These are phyloP conservation scores for Fusarium hainanense DNA, from an alignment of 2,329 filamentous ascomycete species.

Conservation along the genomic window DNA sequence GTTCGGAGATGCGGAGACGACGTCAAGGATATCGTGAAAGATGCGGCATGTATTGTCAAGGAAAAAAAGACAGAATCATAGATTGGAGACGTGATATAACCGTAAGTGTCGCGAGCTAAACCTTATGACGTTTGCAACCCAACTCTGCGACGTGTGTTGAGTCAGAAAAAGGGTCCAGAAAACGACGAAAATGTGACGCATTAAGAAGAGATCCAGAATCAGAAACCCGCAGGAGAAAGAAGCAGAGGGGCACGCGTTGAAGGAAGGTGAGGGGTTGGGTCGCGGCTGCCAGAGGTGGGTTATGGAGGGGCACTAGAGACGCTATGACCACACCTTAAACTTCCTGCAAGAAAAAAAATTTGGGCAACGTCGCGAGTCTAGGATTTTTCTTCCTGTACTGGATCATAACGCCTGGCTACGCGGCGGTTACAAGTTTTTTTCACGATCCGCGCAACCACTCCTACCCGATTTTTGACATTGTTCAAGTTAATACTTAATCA, in stretches of 20 bases:
- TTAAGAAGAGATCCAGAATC: conserved; percentile 23
- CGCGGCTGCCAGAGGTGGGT: conserved; percentile 34
- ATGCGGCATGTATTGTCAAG: neutral
- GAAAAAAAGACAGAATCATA: conserved; percentile 6
- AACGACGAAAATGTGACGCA: conserved; percentile 34
- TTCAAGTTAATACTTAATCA: neutral
- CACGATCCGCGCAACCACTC: conserved; percentile 10
- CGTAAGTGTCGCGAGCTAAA: neutral
- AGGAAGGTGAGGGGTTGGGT: conserved; percentile 31
- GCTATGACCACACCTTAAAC: conserved; percentile 52
- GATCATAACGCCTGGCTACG: conserved; percentile 45
- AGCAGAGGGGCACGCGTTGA: conserved; percentile 24
- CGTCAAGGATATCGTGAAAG: conserved; percentile 8
- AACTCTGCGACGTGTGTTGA: conserved; percentile 7
- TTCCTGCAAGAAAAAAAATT: conserved; percentile 48
- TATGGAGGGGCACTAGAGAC: conserved; percentile 47
- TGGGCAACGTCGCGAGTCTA: conserved; percentile 45
- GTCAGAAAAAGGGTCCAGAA: conserved; percentile 11
- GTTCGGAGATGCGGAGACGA: conserved; percentile 35
- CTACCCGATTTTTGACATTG: neutral
- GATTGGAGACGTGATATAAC: neutral
- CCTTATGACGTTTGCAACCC: conserved; percentile 2
- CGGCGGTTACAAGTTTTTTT: conserved; percentile 32
- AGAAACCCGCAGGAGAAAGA: conserved; percentile 20
- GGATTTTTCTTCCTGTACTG: conserved; percentile 47